Base-by-base conservation (phyloP, 257 asterid genomes). In the Cinchona pubescens region DNA sequence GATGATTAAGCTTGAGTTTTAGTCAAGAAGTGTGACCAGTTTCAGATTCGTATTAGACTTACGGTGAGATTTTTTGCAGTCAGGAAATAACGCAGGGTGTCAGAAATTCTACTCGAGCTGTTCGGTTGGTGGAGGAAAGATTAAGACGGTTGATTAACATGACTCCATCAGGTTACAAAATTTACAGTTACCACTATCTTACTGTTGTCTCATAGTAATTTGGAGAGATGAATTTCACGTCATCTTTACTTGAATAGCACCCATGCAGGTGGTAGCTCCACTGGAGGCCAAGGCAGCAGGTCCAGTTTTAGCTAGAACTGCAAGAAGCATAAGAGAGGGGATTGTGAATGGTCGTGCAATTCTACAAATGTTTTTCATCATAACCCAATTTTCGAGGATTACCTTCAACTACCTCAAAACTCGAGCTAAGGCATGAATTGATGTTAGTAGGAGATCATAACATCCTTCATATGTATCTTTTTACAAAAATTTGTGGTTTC, bases 61-160 rank as follows among this genome's bases (percentile, higher is more conserved):
- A 7, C 62, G 37, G 38, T 21, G 5, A 53, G 53, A 19, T 63
- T 49, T 45, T n/a, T 71, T 80, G 55, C 83, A 93, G 98, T 79
- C 97, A 90, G 83, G 96, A 79, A 81, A 83, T 93, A 77, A 88
- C 96, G 18, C 93, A 85, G 82, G 96, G 98, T 23, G 97, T 94
- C 32, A 85, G 82, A 83, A 89, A 86, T 67, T 91, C 98, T 42
- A 94, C 96, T 79, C 93, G 90, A 70, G 92, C 90, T 79, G 94
- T 90, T 69, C 92, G 91, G 48, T 21, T 82, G 78, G 96, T 92
- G 29, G 98, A 89, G 82, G 97, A 94, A 79, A 90, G 89, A 78
- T 71, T 91, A 82, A 88, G 90, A 34, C 80, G 75, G 80, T 79
- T 91, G 79, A 83, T 95, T 72, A 91, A 81, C 83, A 82, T 30